Evolutionary conservation across 2,329 filamentous ascomycete genomes (phyloP), one percentile per base, ranked within the genome.

Genomic region (Achaetomium macrosporum): DNA sequence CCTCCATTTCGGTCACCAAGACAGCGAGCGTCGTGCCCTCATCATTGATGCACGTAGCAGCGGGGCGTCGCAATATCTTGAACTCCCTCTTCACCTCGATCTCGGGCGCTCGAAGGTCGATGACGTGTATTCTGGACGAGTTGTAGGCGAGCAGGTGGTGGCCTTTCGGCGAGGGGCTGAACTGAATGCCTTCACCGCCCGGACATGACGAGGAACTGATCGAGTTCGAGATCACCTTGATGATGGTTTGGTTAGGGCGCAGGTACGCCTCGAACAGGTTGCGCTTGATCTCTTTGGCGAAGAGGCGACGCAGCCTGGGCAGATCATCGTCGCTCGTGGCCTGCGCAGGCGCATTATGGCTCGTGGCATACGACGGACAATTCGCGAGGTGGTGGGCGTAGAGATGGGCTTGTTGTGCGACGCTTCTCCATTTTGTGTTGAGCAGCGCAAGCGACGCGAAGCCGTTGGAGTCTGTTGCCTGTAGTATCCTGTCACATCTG

Each of bases 201-300:
- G 89, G 90, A 57, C 85, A 86, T 19, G 89, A 89, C 1, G 87
- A 90, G 1, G 88, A 91, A 65, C 87, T 92, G 60, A 88, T 88
- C 6, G 87, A 90, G 46, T 85, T 89, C 36, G 88, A 93, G 12
- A 95, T 83, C 47, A 96, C 75, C 65, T 87, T 91, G 63, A 95
- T 79, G 42, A 88, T 74, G 6, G 85, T 91, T 63, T 80, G 77
- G 54, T 71, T 78, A 4, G 88, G 88, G 16, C 85, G 80, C 47
- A 90, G 67, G 65, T 88, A 91, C 35, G 84, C 82, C 60, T 88
- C 83, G 66, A 91, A 92, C 45, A 90, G 75, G 69, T 88, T 89
- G 53, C 87, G 80, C 68, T 89, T 88, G 59, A 86, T 79, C 65
- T 91, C 84, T 46, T 76, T 76, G 9, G 81, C 77, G 64, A 93